Conservation (phyloP, 768 basidiomycete genomes). For the Collybia nuda region DNA sequence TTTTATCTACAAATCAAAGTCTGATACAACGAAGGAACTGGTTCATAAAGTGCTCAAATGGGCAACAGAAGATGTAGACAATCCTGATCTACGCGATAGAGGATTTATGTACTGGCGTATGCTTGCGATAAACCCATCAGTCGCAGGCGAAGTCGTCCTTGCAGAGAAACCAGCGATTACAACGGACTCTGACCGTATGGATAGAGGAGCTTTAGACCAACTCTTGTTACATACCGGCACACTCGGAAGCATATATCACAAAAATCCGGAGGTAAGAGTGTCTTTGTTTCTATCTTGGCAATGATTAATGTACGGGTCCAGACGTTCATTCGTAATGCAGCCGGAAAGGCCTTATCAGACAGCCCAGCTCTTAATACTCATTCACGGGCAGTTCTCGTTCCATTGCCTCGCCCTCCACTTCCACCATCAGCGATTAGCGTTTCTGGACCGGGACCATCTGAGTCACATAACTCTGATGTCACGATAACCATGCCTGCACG, state of each 20-base stretch:
- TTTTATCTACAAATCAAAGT: conserved; percentile 86
- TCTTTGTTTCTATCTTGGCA: neutral
- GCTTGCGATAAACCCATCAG: conserved; percentile 87
- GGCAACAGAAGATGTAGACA: conserved; percentile 97
- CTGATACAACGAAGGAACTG: conserved; percentile 82
- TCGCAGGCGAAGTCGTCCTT: conserved; percentile 87
- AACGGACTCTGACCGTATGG: conserved; percentile 98
- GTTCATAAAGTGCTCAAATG: conserved; percentile 96
- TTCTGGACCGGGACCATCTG: conserved; percentile 62
- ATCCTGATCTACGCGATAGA: conserved; percentile 94
- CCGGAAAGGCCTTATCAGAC: conserved; percentile 79
- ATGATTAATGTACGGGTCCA: conserved; percentile 23
- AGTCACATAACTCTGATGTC: conserved; percentile 33
- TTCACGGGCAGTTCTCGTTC: conserved; percentile 71
- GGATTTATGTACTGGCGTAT: conserved; percentile 99
- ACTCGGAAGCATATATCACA: conserved; percentile 95
- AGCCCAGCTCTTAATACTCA: conserved; percentile 87
- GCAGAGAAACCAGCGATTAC: conserved; percentile 94
- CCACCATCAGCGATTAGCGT: conserved; percentile 48
- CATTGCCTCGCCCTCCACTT: conserved; percentile 52
- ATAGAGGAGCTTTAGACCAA: conserved; percentile 93
- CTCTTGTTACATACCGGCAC: conserved; percentile 92
- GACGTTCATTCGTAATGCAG: conserved; percentile 93
- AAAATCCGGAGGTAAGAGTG: conserved; percentile 81
- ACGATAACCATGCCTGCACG: conserved; percentile 19